Evolutionary conservation across 2,329 filamentous ascomycete genomes (phyloP), one percentile per base, ranked within the genome.

Genomic region (Tolypocladium paradoxum): DNA sequence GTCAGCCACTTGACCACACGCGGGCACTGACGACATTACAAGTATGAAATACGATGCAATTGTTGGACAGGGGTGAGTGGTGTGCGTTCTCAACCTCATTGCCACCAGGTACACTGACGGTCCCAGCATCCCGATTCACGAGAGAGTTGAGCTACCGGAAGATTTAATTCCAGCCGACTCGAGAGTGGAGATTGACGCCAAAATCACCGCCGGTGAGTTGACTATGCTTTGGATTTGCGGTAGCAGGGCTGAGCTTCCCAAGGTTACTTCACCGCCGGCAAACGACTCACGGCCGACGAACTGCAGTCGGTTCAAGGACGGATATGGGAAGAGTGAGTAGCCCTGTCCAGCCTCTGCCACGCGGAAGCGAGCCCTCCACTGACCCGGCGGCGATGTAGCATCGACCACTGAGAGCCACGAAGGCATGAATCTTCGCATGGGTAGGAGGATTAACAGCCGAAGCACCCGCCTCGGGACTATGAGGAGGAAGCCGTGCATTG

Each of bases 131-230:
- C 88, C 90, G 33, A 96, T 96, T 61, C 79, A 87, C 63, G 90
- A 96, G 73, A 82, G 91, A 56, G 84, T 97, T 48, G 90, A 95
- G 56, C 89, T 97, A 58, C 93, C 92, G 4, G 90, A 95, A 59
- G 87, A 93, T 34, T 84, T 93, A 81, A 96, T 97, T 62, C 93
- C 93, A 14, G 88, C 85, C 57, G 93, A 97, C 71, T 95, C 90
- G 51, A 79, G 92, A 60, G 93, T 97, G n/a, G 93, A 99, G 70
- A 99, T 97, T 65, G 93, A 97, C 70, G 93, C 93, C 55, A 97
- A 97, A 76, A 96, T 97, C 66, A 93, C 92, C 62, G 90, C 92
- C 56, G 93, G 87, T 90, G 73, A 71, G 82, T 73, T 53, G 16
- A 35, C 38, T 38, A n/a, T 5, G 7, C 9, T 37, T 49, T 50